Percentiles rank a stretch among this genome's conserved stretches.
Conservation (phyloP, 1,139 yeast species). For the Hyphopichia burtonii region DNA sequence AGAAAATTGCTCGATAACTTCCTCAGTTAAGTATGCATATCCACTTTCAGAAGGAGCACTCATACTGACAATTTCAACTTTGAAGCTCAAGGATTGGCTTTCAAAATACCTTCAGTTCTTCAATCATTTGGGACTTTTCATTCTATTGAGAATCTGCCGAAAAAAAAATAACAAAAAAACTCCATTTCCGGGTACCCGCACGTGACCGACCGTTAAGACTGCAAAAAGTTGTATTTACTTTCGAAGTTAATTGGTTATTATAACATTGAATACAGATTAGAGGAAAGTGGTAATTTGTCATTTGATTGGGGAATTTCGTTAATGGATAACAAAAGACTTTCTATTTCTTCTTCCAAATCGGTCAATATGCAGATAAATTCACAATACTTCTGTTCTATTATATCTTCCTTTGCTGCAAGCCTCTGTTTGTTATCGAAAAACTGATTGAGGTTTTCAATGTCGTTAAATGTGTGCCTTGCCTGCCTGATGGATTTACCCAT, state of each 20-base stretch:
- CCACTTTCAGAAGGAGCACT: background rate
- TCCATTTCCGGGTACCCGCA: too few relatives aligned
- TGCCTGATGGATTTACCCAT: too few relatives aligned
- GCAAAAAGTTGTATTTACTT: too few relatives aligned
- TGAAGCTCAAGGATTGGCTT: background rate
- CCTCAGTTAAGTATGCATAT: slow-evolving; percentile 26
- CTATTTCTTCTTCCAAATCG: background rate
- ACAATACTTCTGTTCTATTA: background rate
- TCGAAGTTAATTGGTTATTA: too few relatives aligned
- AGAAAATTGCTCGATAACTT: slow-evolving; percentile 26
- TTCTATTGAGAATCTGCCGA: background rate
- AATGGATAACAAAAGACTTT: background rate
- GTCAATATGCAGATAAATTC: background rate
- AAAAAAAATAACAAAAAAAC: background rate
- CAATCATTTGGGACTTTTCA: background rate
- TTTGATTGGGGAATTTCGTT: background rate
- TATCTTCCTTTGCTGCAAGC: background rate
- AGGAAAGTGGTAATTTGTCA: too few relatives aligned
- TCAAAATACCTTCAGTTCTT: background rate
- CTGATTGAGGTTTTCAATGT: too few relatives aligned
- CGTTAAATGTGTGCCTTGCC: background rate
- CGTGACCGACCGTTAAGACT: too few relatives aligned
- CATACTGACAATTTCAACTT: background rate
- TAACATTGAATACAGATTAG: too few relatives aligned
- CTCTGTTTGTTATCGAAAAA: background rate